These are phyloP conservation scores for Hypoxylon sp. DNA, from an alignment of 2,329 filamentous ascomycete species.

Conservation along the genomic window DNA sequence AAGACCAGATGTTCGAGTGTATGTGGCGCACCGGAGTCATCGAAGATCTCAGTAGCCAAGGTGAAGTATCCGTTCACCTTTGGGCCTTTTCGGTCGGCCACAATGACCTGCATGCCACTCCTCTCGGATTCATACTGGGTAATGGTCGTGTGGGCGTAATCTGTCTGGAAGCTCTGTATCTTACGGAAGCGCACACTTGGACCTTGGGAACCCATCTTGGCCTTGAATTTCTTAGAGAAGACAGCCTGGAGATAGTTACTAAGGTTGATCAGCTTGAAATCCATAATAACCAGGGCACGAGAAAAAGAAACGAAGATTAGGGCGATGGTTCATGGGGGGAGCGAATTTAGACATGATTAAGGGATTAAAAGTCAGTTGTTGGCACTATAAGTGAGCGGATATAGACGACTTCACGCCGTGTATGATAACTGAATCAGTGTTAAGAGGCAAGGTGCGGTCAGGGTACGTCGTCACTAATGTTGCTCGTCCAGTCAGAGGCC, in stretches of 20 bases:
- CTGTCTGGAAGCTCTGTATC: slow-evolving; percentile 86
- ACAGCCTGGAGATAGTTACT: slow-evolving; percentile 37
- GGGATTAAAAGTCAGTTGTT: slow-evolving; percentile 16
- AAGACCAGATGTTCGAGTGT: slow-evolving; percentile 88
- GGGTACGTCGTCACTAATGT: slow-evolving; percentile 34
- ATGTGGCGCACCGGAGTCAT: slow-evolving; percentile 94
- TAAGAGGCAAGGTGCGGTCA: slow-evolving; percentile 38
- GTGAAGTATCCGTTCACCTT: slow-evolving; percentile 96
- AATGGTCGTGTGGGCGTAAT: slow-evolving; percentile 90
- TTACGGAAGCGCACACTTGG: slow-evolving; percentile 79
- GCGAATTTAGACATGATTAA: slow-evolving; percentile 25
- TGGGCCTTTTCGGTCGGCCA: slow-evolving; percentile 93
- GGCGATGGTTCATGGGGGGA: slow-evolving; percentile 1
- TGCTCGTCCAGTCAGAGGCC: slow-evolving; percentile 42
- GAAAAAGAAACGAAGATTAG: neutral
- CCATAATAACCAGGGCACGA: slow-evolving; percentile 9
- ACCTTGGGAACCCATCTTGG: slow-evolving; percentile 69
- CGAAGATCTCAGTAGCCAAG: slow-evolving; percentile 95
- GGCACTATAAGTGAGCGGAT: slow-evolving; percentile 25
- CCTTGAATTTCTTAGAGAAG: slow-evolving; percentile 45
- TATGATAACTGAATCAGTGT: slow-evolving; percentile 30
- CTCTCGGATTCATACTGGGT: slow-evolving; percentile 96
- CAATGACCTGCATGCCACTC: slow-evolving; percentile 94
- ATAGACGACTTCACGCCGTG: slow-evolving; percentile 25
- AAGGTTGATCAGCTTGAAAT: slow-evolving; percentile 29